These are phyloP conservation scores for Nicotiana paniculata DNA, from an alignment of 257 asterid species.

Conservation along the genomic window DNA sequence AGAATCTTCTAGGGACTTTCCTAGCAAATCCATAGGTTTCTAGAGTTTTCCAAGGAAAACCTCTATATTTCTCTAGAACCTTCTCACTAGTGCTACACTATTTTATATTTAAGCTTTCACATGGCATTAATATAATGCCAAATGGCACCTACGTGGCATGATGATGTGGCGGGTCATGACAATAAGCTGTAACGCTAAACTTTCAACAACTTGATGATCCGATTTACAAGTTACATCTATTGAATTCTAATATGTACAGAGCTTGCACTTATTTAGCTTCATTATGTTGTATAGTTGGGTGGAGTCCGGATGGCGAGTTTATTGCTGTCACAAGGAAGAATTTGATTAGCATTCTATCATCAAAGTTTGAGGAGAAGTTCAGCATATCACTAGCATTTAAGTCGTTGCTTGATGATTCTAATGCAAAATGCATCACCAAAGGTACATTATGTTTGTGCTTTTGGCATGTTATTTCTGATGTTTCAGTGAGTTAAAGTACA, in stretches of 20 bases:
- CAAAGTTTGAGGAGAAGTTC: conserved; percentile 50
- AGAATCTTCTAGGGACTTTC: too few species aligned
- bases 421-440: conserved; percentile 32
- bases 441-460: conserved; percentile 24
- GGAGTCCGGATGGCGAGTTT: conserved; percentile 63
- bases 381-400: conserved; percentile 44
- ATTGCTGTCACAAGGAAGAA: conserved; percentile 68
- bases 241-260: background rate
- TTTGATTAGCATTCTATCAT: conserved; percentile 50
- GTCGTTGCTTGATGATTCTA: conserved; percentile 53
- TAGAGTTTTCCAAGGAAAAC: too few species aligned
- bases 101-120: too few species aligned
- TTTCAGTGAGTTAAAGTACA: background rate
- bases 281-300: conserved; percentile 54
- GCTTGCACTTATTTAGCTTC: conserved; percentile 11
- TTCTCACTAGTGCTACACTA: too few species aligned
- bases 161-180: too few species aligned
- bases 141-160: too few species aligned
- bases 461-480: background rate
- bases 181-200: background rate
- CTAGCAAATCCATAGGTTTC: too few species aligned
- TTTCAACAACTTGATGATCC: background rate
- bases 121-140: too few species aligned
- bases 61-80: too few species aligned
- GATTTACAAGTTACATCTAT: background rate